Percentiles rank a stretch among this genome's conserved stretches.
Evolutionary conservation across 179 eudicot species (phyloP).

Genomic region (Gypsophila paniculata): DNA sequence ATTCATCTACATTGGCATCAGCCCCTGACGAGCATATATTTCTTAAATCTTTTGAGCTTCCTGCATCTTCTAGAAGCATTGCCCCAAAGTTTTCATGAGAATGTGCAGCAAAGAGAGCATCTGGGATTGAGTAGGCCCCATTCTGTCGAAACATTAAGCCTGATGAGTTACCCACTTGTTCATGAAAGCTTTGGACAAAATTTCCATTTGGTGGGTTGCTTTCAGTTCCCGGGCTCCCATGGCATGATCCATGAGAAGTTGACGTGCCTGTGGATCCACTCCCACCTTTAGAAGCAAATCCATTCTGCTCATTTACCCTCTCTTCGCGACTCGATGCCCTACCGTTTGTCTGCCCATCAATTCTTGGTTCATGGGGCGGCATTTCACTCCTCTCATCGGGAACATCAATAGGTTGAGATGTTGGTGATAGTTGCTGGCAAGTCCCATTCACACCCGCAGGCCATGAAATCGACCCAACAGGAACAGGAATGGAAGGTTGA

Average conservation of each 20-base stretch:
- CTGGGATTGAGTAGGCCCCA: conserved; percentile 43
- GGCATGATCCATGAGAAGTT: conserved; percentile 76
- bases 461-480: conserved; percentile 56
- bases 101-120: conserved; percentile 37
- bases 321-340: conserved; percentile 29
- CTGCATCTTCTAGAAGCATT: conserved; percentile 66
- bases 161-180: conserved; percentile 31
- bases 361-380: conserved; percentile 16
- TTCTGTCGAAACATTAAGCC: conserved; percentile 36
- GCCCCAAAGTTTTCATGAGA: conserved; percentile 51
- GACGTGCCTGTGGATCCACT: conserved; percentile 71
- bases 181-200: conserved; percentile 33
- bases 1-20: conserved; percentile 38
- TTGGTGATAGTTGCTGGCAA: conserved; percentile 46
- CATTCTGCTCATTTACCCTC: conserved; percentile 28
- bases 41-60: conserved; percentile 74
- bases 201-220: conserved; percentile 42
- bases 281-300: conserved; percentile 40
- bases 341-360: conserved; percentile 21
- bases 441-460: conserved; percentile 45
- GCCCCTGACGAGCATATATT: conserved; percentile 45
- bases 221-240: conserved; percentile 54
- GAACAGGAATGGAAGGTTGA: conserved; percentile 53
- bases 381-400: conserved; percentile 34
- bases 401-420: conserved; percentile 38